These are phyloP conservation scores for Rhizophora mangle DNA, from an alignment of 345 rosid genomes.

Conservation along the genomic window DNA sequence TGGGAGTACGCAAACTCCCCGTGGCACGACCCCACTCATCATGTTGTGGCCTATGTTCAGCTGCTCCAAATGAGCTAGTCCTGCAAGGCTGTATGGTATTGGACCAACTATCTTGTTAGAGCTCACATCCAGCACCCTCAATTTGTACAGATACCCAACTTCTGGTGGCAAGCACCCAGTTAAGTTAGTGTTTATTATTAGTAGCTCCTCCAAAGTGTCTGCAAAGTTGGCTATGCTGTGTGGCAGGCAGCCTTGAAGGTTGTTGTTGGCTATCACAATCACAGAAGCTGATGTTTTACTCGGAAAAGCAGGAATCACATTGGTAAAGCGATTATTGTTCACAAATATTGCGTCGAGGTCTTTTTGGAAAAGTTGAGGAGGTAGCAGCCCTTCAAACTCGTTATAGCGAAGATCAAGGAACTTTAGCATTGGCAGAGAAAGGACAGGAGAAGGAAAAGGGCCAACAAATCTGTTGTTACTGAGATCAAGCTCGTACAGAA, in stretches of 20 bases:
- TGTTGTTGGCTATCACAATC: constrained; percentile 77
- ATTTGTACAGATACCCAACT: constrained; percentile 71
- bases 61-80: constrained; percentile 66
- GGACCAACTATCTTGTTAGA: constrained; percentile 67
- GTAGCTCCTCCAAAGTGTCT: constrained; percentile 64
- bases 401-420: constrained; percentile 77
- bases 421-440: constrained; percentile 53
- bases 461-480: constrained; percentile 92
- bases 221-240: constrained; percentile 67
- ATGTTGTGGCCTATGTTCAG: constrained; percentile 65
- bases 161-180: constrained; percentile 87
- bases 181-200: constrained; percentile 62
- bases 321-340: constrained; percentile 66
- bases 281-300: constrained; percentile 54
- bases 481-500: constrained; percentile 76
- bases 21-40: constrained; percentile 63
- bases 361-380: constrained; percentile 59
- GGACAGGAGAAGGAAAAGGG: constrained; percentile 64
- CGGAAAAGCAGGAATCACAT: constrained; percentile 36
- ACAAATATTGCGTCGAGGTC: constrained; percentile 77
- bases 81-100: constrained; percentile 80
- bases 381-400: constrained; percentile 83
- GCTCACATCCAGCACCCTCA: constrained; percentile 77
- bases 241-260: constrained; percentile 74
- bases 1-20: constrained; percentile 70